Percentiles rank a stretch among this genome's conserved stretches.
Conservation (phyloP, 192 early-diverging fungal genomes). For the Entomortierella beljakovae region DNA sequence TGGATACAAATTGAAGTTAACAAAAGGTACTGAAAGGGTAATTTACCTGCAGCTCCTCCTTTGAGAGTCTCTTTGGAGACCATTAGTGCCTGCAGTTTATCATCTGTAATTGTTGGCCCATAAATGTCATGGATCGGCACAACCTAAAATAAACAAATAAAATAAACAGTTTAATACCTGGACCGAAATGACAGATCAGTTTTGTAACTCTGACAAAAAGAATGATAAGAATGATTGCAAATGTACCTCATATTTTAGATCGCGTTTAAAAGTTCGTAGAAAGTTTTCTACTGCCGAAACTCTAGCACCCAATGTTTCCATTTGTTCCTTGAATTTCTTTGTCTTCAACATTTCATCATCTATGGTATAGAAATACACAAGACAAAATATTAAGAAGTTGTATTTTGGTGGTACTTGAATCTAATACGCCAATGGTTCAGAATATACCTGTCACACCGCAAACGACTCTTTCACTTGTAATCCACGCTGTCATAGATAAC, state of each 20-base stretch:
- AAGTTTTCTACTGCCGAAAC: conserved; percentile 71
- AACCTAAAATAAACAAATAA: conserved; percentile 43
- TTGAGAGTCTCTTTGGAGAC: conserved; percentile 84
- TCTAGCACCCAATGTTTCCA: conserved; percentile 76
- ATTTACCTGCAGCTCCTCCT: conserved; percentile 77
- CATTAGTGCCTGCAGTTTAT: conserved; percentile 81
- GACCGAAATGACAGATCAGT: background rate
- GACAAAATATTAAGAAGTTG: background rate
- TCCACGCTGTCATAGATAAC: conserved; percentile 81
- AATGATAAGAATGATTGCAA: too few species aligned
- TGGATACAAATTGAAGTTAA: too few species aligned
- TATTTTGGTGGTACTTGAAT: too few species aligned
- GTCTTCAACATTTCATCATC: conserved; percentile 72
- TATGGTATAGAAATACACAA: conserved; percentile 27
- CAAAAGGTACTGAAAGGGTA: too few species aligned
- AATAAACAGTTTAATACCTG: background rate
- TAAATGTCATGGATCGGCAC: conserved; percentile 84
- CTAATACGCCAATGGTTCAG: too few species aligned
- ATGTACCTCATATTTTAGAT: conserved; percentile 61
- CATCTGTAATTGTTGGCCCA: conserved; percentile 86
- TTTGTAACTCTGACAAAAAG: too few species aligned
- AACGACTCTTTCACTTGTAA: conserved; percentile 70
- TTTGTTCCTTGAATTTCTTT: conserved; percentile 75
- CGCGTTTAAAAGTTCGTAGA: conserved; percentile 61
- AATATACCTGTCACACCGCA: conserved; percentile 87